phyloP scores from a whole-genome alignment of 441 rosid species.

The Eugenia klotzschiana region DNA sequence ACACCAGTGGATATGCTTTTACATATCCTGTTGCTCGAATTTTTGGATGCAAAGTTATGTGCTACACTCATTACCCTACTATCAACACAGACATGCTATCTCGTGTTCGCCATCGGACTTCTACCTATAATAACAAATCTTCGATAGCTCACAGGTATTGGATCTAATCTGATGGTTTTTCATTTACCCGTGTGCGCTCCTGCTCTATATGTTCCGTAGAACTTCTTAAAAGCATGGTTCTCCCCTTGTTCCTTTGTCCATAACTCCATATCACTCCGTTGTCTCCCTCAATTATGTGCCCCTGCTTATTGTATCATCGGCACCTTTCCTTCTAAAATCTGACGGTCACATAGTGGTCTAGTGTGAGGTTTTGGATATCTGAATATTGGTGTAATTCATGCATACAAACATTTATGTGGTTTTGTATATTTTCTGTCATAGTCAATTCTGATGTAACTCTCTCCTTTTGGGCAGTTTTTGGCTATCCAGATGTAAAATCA shows the following conservation, averaged over 20 bases:
- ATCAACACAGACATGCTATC: conserved; percentile 83
- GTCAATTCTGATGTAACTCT: neutral
- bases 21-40: conserved; percentile 75
- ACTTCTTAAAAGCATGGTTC: neutral
- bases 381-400: neutral
- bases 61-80: conserved; percentile 90
- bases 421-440: neutral
- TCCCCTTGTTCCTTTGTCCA: neutral
- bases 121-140: conserved; percentile 71
- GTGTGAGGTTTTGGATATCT: neutral
- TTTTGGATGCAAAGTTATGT: conserved; percentile 84
- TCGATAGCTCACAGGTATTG: conserved; percentile 55
- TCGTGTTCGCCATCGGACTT: conserved; percentile 54
- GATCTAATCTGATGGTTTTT: neutral
- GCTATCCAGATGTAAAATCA: conserved; percentile 58
- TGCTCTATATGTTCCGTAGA: neutral
- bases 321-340: neutral
- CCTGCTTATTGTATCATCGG: neutral
- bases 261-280: neutral
- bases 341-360: neutral
- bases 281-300: neutral
- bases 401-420: neutral
- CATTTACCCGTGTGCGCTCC: neutral
- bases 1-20: conserved; percentile 86
- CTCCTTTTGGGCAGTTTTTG: conserved; percentile 37